Conservation (phyloP, 192 early-diverging fungal genomes). For the Endogone sp. region DNA sequence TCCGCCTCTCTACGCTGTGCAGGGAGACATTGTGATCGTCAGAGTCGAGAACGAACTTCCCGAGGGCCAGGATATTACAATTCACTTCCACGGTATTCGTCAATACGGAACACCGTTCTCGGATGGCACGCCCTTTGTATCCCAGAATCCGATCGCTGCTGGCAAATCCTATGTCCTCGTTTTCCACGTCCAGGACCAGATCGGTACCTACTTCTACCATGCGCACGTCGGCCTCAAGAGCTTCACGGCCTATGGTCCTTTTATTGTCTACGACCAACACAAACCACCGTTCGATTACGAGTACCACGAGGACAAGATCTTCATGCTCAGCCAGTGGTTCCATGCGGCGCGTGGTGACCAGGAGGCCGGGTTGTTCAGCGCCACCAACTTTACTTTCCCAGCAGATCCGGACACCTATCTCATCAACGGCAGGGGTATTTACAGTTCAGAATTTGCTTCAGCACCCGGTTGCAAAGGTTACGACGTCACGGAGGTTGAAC, state of each 20-base stretch:
- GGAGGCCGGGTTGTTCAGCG: no score
- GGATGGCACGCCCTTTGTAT: slow-evolving; percentile 57
- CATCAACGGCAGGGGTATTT: slow-evolving; percentile 11
- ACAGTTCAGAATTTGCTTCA: background rate
- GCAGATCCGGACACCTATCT: slow-evolving; percentile 4
- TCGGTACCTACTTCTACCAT: slow-evolving; percentile 47
- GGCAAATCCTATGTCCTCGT: slow-evolving; percentile 41
- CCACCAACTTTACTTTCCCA: slow-evolving; percentile 1
- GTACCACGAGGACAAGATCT: background rate
- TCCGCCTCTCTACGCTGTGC: background rate
- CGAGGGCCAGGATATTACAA: background rate
- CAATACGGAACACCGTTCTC: slow-evolving; percentile 30
- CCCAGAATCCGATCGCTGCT: slow-evolving; percentile 46
- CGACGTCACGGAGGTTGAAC: slow-evolving; percentile 15
- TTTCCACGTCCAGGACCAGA: slow-evolving; percentile 30
- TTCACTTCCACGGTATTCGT: slow-evolving; percentile 50
- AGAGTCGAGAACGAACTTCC: background rate
- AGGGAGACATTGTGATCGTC: background rate
- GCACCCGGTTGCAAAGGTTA: slow-evolving; percentile 2
- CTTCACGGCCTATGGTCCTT: background rate
- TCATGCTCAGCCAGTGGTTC: background rate
- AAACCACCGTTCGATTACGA: background rate
- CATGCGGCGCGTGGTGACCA: background rate
- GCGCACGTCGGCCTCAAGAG: slow-evolving; percentile 25
- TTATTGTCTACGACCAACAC: slow-evolving; percentile 15